Conservation (phyloP, 2,329 filamentous ascomycete genomes). For the Parascedosporium putredinis region DNA sequence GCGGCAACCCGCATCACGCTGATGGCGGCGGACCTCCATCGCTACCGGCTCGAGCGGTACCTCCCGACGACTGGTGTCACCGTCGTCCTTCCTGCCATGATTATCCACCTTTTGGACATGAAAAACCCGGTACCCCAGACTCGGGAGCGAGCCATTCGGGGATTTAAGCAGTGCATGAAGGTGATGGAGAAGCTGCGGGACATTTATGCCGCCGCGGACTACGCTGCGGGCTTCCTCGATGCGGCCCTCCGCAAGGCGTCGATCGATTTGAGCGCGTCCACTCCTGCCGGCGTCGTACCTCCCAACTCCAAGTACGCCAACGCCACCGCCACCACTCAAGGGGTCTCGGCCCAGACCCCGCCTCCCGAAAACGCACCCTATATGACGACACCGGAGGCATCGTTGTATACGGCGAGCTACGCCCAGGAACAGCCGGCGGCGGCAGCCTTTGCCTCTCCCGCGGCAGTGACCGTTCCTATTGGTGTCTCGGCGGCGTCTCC, state of each 20-base stretch:
- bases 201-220: slow-evolving; percentile 89
- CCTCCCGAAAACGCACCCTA: slow-evolving; percentile 39
- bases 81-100: slow-evolving; percentile 82
- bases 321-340: not conserved
- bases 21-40: slow-evolving; percentile 68
- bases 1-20: slow-evolving; percentile 78
- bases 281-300: slow-evolving; percentile 24
- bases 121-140: slow-evolving; percentile 67
- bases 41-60: slow-evolving; percentile 62
- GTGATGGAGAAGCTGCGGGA: slow-evolving; percentile 81
- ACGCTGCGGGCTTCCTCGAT: slow-evolving; percentile 89
- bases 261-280: slow-evolving; percentile 50
- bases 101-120: slow-evolving; percentile 87
- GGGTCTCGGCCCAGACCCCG: slow-evolving; percentile 33
- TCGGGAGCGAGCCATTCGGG: slow-evolving; percentile 61
- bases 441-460: not conserved
- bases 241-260: slow-evolving; percentile 81
- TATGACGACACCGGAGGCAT: slow-evolving; percentile 29
- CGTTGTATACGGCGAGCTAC: slow-evolving; percentile 22
- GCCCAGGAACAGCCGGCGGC: not conserved
- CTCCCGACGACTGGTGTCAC: slow-evolving; percentile 86
- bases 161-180: slow-evolving; percentile 86
- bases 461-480: not conserved
- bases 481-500: slow-evolving; percentile 21
- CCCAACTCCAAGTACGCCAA: slow-evolving; percentile 23